phyloP scores from a whole-genome alignment of 2,329 filamentous ascomycete genomes.

The Trichophyton equinum region DNA sequence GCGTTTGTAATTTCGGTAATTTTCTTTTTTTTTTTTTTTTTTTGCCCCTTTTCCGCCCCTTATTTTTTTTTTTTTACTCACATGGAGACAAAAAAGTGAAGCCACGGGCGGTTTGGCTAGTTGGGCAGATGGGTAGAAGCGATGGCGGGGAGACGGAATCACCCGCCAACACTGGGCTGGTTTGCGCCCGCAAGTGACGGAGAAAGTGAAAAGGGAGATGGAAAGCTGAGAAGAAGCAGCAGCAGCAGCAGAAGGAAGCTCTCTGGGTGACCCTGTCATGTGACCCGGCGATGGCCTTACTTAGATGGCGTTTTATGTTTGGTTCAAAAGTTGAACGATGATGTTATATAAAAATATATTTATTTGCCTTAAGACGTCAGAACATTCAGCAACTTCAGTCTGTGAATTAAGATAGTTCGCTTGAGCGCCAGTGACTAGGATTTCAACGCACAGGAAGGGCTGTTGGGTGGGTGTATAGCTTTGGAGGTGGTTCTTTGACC shows the following conservation, averaged over 20 bases:
- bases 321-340: too few relatives aligned
- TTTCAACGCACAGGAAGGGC: too few relatives aligned
- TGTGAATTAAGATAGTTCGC: neutral
- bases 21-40: neutral
- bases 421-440: too few relatives aligned
- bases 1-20: neutral
- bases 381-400: neutral
- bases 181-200: neutral
- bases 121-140: neutral
- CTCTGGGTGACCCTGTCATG: neutral
- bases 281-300: neutral
- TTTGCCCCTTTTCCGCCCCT: neutral
- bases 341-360: too few relatives aligned
- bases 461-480: neutral
- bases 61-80: neutral
- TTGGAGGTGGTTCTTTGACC: neutral
- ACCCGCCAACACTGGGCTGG: neutral
- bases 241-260: neutral
- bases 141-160: neutral
- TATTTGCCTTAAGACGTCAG: too few relatives aligned
- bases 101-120: neutral
- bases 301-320: too few relatives aligned
- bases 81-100: neutral
- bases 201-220: neutral
- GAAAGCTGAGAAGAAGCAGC: neutral